A percentile compares a stretch with the other conserved stretches of the same genome.
phyloP scores from a whole-genome alignment of 495 filamentous ascomycete genomes.

The Penicillium macrosclerotiorum region DNA sequence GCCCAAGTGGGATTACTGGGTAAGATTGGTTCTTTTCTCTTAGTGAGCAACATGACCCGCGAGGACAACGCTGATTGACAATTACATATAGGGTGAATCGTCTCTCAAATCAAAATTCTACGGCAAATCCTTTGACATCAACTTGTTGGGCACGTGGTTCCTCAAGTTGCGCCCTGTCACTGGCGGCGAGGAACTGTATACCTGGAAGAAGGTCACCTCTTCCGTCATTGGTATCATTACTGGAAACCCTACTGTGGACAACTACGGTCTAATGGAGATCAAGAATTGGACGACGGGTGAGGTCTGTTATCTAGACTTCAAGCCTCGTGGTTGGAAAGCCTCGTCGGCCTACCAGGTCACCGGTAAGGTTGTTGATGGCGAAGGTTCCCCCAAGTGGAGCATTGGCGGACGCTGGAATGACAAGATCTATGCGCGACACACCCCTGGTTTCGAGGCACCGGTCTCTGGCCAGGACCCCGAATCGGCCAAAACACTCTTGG shows the following conservation, averaged over 20 bases:
- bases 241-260: slow-evolving; percentile 94
- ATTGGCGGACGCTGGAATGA: slow-evolving; percentile 97
- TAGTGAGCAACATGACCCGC: not conserved
- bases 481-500: slow-evolving; percentile 71
- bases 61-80: slow-evolving; percentile 10
- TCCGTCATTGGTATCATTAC: slow-evolving; percentile 98
- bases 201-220: slow-evolving; percentile 98
- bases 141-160: slow-evolving; percentile 96
- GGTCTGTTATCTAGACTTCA: slow-evolving; percentile 88
- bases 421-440: slow-evolving; percentile 90
- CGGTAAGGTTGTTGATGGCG: slow-evolving; percentile 75
- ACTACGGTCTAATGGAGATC: slow-evolving; percentile 96
- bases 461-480: slow-evolving; percentile 55
- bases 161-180: slow-evolving; percentile 75
- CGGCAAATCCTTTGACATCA: slow-evolving; percentile 95
- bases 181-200: slow-evolving; percentile 87
- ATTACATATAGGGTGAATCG: slow-evolving; percentile 66
- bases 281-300: slow-evolving; percentile 96
- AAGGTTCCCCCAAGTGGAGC: slow-evolving; percentile 76
- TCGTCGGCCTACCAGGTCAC: slow-evolving; percentile 82
- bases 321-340: slow-evolving; percentile 91
- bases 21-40: slow-evolving; percentile 28
- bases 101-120: slow-evolving; percentile 98
- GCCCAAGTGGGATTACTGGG: slow-evolving; percentile 93
- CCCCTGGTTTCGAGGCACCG: slow-evolving; percentile 80